Base-by-base conservation (phyloP, 306 rosid genomes). In the Acmispon strigosus region DNA sequence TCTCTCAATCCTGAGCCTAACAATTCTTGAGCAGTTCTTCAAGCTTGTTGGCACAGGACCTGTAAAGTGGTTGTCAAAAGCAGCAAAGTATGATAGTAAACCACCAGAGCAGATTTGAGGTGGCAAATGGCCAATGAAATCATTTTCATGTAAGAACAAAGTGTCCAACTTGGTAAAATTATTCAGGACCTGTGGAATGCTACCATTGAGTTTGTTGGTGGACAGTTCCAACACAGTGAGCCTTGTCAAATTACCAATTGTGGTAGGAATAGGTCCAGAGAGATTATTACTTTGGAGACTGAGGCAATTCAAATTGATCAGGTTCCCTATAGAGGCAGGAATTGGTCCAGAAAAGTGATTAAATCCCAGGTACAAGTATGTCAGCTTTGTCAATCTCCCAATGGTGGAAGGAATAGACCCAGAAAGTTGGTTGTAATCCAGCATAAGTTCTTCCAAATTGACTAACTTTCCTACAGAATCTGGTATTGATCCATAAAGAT, bases 11-110 rank as follows among this genome's bases (percentile, higher is more conserved):
- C 59, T 73, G 42, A 83, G 14, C 66, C 86, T 84, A 8, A 1
- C 1, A 57, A 80, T 47, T 7, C 61, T 78, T 0, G 73, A 22
- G 20, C 82, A 77, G 0, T 44, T 70, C 49, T 55, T 80, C 72
- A 80, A 80, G 51, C 66, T 75, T 13, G n/a, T 64, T 7, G 84
- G 80, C 0, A 80, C 41, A 8, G 82, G 54, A 54, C 82, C 82
- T 0, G 68, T 62, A 43, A 77, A 77, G 47, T 11, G 82, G 14
- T 70, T 77, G 10, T n/a, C 0, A 4, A 10, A 7, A 34, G 41
- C 73, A 44, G 0, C 20, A 0, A 70, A 37, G 62, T 0, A 32
- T 43, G 0, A 3, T 3, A 77, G 59, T 8, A 1, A 19, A 3
- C 77, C 77, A 45, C 54, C 73, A 54, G 54, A 34, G 61, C 82